Evolutionary conservation across 2,329 filamentous ascomycete species (phyloP).

Genomic region (Pseudophaeomoniella oleicola): DNA sequence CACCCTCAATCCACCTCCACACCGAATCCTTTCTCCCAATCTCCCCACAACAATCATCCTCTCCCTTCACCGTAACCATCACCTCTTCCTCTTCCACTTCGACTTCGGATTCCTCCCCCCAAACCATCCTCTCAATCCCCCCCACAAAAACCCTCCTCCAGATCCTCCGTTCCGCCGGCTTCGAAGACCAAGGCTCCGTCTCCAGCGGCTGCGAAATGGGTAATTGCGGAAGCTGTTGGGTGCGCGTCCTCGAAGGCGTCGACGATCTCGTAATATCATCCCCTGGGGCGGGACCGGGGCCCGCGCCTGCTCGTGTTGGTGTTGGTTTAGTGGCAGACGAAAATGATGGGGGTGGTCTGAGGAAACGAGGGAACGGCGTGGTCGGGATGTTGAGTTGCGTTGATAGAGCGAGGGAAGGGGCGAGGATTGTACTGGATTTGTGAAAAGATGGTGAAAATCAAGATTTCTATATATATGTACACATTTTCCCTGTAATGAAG

Average conservation of each 20-base stretch:
- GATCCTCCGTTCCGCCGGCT: constrained; percentile 4
- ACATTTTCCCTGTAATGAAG: no score
- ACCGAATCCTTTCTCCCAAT: constrained; percentile 5
- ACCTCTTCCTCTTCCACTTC: constrained; percentile 2
- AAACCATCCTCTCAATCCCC: constrained; percentile 2
- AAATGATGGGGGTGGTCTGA: constrained; percentile 4
- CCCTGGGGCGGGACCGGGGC: no score
- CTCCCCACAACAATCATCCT: constrained; percentile 3
- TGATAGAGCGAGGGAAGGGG: constrained; percentile 3
- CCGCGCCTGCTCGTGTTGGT: no score
- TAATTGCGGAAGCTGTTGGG: constrained; percentile 6
- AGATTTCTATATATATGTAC: no score
- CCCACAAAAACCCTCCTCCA: constrained; percentile 5
- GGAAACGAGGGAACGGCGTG: constrained; percentile 4
- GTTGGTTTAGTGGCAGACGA: constrained; percentile 3
- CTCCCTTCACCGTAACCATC: constrained; percentile 5
- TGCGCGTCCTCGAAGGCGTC: constrained; percentile 5
- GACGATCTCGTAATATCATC: no score
- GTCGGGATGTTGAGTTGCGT: constrained; percentile 7
- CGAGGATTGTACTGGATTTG: constrained; percentile 5
- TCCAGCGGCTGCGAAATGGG: constrained; percentile 4
- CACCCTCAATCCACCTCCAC: constrained; percentile 2
- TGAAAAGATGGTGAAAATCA: constrained; percentile 1
- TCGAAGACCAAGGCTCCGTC: constrained; percentile 5
- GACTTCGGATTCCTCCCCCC: no score